A percentile compares a stretch with the other conserved stretches of the same genome.
phyloP scores from a whole-genome alignment of 352 stramenopile genomes.

The Phytophthora pini region DNA sequence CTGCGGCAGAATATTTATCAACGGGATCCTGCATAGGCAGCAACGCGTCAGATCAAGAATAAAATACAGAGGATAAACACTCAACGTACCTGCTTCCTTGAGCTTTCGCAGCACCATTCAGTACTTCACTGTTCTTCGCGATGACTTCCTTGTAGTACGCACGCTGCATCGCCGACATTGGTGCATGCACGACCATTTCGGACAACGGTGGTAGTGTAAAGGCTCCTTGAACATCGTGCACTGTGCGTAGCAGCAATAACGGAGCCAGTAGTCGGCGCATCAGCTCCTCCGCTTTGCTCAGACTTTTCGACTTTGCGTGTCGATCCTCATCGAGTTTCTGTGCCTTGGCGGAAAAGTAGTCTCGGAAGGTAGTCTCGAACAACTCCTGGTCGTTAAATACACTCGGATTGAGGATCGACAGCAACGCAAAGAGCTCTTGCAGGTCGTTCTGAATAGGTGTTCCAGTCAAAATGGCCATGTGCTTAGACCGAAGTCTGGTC shows the following conservation, averaged over 20 bases:
- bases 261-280: slow-evolving; percentile 70
- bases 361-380: slow-evolving; percentile 60
- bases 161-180: slow-evolving; percentile 79
- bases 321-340: slow-evolving; percentile 47
- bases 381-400: slow-evolving; percentile 71
- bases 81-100: slow-evolving; percentile 22
- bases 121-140: slow-evolving; percentile 57
- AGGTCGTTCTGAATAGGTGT: slow-evolving; percentile 91
- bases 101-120: slow-evolving; percentile 54
- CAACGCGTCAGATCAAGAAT: slow-evolving; percentile 9
- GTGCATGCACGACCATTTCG: slow-evolving; percentile 81
- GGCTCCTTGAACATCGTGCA: slow-evolving; percentile 71
- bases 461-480: slow-evolving; percentile 78
- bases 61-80: slow-evolving; percentile 1
- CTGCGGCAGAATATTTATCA: slow-evolving; percentile 99
- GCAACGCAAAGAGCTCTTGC: slow-evolving; percentile 81
- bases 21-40: slow-evolving; percentile 49
- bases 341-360: slow-evolving; percentile 74
- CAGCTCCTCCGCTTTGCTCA: slow-evolving; percentile 46
- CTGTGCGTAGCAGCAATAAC: slow-evolving; percentile 67
- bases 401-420: slow-evolving; percentile 86
- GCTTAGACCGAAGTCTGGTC: slow-evolving; percentile 39
- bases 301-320: slow-evolving; percentile 22
- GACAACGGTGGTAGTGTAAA: slow-evolving; percentile 77
- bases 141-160: slow-evolving; percentile 87